A percentile compares a stretch with the other conserved stretches of the same genome.
Conservation (phyloP, 202 grass and related monocot species). For the Dendrocalamus latiflorus region DNA sequence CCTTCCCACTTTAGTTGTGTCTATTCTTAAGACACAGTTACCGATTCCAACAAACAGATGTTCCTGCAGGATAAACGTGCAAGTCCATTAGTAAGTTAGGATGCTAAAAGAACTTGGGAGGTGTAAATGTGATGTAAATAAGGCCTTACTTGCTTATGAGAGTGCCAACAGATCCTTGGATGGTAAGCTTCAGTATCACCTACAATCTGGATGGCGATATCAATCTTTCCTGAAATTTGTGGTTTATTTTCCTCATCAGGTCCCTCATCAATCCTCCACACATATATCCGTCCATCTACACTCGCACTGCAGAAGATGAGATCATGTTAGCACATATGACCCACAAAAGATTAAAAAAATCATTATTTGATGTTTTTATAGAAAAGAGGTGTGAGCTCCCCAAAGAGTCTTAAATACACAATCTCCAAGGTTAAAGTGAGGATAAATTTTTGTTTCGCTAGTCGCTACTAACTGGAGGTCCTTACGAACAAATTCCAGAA, state of each 20-base stretch:
- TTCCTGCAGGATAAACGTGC: constrained; percentile 49
- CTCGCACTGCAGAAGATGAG: no score
- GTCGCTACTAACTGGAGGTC: no score
- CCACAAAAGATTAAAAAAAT: no score
- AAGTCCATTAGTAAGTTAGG: not conserved
- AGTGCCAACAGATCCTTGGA: constrained; percentile 99
- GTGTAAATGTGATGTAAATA: not conserved
- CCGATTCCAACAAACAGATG: constrained; percentile 93
- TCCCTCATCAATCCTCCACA: no score
- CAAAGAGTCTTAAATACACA: no score
- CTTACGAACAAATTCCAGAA: no score
- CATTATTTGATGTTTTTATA: no score
- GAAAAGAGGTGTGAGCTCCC: no score
- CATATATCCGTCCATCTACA: no score
- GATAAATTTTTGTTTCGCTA: no score
- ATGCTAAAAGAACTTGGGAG: not conserved
- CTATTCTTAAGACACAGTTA: constrained; percentile 76
- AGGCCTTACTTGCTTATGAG: constrained; percentile 86
- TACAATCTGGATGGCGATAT: constrained; percentile 85
- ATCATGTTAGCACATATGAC: no score
- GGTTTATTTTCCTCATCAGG: constrained; percentile 59
- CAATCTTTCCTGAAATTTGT: constrained; percentile 80
- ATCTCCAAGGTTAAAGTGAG: no score
- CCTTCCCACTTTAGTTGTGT: constrained; percentile 82
- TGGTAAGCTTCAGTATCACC: constrained; percentile 73